Percentiles rank a stretch among this genome's conserved stretches.
phyloP scores from a whole-genome alignment of 2,329 filamentous ascomycete genomes.

The Alternaria novae-zelandiae region DNA sequence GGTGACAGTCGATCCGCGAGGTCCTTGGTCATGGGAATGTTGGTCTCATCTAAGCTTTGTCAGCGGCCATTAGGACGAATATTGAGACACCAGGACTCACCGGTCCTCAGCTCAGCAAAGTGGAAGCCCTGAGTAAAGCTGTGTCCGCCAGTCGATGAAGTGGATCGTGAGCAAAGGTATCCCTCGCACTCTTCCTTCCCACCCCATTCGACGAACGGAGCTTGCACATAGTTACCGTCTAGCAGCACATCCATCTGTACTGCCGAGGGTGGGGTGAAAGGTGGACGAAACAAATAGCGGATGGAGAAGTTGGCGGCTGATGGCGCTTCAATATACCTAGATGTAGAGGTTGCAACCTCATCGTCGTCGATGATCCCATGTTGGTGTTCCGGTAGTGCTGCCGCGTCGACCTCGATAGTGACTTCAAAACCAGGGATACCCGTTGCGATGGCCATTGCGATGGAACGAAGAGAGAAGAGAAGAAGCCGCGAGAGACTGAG shows the following conservation, averaged over 20 bases:
- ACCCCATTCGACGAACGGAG: background rate
- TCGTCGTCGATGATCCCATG: background rate
- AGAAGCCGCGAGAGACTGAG: background rate
- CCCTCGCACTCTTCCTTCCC: slow-evolving; percentile 2
- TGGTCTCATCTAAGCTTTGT: background rate
- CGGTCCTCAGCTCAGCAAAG: background rate
- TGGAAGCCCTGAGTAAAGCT: background rate
- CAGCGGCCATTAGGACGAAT: background rate
- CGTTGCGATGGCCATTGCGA: slow-evolving; percentile 3
- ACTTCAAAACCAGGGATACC: slow-evolving; percentile 1
- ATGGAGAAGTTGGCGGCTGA: background rate
- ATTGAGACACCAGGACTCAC: background rate
- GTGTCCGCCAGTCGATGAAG: background rate
- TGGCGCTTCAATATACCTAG: background rate
- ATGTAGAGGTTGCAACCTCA: background rate
- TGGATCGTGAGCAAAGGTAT: background rate
- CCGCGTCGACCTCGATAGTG: background rate
- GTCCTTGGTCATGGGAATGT: background rate
- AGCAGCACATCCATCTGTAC: background rate
- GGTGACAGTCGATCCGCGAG: background rate
- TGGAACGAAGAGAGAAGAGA: background rate
- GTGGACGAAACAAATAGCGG: background rate
- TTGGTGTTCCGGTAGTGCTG: slow-evolving; percentile 1
- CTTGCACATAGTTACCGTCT: slow-evolving; percentile 5
- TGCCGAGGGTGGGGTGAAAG: background rate